A percentile compares a stretch with the other conserved stretches of the same genome.
Conservation (phyloP, 2,329 filamentous ascomycete genomes). For the Cladophialophora yegresii region DNA sequence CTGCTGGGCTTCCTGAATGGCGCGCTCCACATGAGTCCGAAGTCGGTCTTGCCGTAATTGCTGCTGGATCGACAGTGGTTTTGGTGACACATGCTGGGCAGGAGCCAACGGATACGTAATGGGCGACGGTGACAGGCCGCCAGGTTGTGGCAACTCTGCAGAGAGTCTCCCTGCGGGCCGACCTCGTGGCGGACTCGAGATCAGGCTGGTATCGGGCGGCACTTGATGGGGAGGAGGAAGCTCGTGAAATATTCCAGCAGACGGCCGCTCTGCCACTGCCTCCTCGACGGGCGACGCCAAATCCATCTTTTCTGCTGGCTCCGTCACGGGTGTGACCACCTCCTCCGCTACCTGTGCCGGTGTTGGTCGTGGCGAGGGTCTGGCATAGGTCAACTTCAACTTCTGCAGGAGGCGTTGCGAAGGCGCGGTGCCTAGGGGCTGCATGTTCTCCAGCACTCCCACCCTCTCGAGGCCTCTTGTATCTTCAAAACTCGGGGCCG, state of each 20-base stretch:
- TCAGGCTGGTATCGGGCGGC: constrained; percentile 26
- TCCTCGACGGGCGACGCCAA: constrained; percentile 25
- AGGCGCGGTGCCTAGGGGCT: constrained; percentile 73
- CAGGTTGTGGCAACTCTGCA: constrained; percentile 29
- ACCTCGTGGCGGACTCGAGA: constrained; percentile 36
- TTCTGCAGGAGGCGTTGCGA: constrained; percentile 61
- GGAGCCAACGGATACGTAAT: constrained; percentile 25
- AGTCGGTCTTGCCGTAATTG: constrained; percentile 35
- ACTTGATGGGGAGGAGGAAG: constrained; percentile 19
- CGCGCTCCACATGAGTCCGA: constrained; percentile 30
- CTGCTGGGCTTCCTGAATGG: constrained; percentile 31
- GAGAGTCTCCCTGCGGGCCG: constrained; percentile 33
- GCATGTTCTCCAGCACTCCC: constrained; percentile 82
- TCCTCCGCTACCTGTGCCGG: constrained; percentile 29
- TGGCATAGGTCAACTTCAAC: constrained; percentile 43
- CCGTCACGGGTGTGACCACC: constrained; percentile 24
- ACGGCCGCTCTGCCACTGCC: constrained; percentile 12
- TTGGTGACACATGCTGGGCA: constrained; percentile 23
- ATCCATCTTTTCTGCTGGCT: constrained; percentile 31
- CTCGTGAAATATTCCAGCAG: constrained; percentile 25
- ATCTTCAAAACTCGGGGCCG: constrained; percentile 73
- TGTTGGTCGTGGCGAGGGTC: constrained; percentile 33
- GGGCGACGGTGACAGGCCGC: constrained; percentile 26
- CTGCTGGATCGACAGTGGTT: constrained; percentile 34
- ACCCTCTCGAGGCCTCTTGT: constrained; percentile 69